A percentile compares a stretch with the other conserved stretches of the same genome.
Evolutionary conservation across 2,329 filamentous ascomycete species (phyloP).

Genomic region (Fusarium siculi): DNA sequence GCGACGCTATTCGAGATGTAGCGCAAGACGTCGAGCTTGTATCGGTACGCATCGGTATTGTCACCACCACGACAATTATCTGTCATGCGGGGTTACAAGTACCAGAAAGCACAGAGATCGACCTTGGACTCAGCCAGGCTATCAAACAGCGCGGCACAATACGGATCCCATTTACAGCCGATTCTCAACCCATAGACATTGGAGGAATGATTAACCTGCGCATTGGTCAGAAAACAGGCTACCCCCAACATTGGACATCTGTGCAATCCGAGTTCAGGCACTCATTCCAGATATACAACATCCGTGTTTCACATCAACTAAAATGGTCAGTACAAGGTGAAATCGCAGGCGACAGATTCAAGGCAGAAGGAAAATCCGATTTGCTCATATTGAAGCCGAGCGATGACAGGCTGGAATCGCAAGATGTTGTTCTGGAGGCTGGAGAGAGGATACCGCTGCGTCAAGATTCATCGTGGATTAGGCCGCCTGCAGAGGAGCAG

Average conservation of each 20-base stretch:
- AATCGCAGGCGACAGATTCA: neutral
- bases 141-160: neutral
- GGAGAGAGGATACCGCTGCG: no score
- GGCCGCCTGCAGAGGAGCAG: neutral
- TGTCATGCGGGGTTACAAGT: neutral
- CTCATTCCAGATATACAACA: slow-evolving; percentile 42
- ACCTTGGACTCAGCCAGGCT: neutral
- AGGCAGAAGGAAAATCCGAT: neutral
- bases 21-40: slow-evolving; percentile 27
- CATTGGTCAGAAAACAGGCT: neutral
- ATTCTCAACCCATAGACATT: neutral
- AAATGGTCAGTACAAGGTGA: slow-evolving; percentile 25
- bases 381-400: slow-evolving; percentile 3
- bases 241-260: neutral
- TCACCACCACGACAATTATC: neutral
- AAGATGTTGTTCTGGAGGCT: neutral
- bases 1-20: slow-evolving; percentile 14
- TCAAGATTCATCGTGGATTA: slow-evolving; percentile 12
- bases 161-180: slow-evolving; percentile 3
- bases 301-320: slow-evolving; percentile 37
- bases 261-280: slow-evolving; percentile 12
- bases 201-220: slow-evolving; percentile 14
- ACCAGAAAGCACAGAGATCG: neutral
- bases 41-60: slow-evolving; percentile 1
- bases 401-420: neutral